Conservation (phyloP, 2,329 filamentous ascomycete genomes). For the Teratosphaeria zuluensis region DNA sequence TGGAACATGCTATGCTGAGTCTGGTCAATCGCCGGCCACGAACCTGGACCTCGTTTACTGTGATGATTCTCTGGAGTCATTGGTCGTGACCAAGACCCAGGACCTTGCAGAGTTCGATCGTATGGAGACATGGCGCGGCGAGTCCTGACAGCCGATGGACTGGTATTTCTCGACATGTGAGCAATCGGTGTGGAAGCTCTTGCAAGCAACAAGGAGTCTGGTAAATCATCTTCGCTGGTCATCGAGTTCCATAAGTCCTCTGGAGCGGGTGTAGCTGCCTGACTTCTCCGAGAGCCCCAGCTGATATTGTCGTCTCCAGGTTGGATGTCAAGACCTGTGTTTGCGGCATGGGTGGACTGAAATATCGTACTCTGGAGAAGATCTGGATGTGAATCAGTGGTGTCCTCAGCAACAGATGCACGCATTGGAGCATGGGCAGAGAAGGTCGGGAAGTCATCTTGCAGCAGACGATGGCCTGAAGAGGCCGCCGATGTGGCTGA, state of each 20-base stretch:
- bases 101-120: slow-evolving; percentile 12
- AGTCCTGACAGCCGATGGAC: slow-evolving; percentile 7
- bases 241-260: slow-evolving; percentile 26
- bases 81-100: slow-evolving; percentile 21
- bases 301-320: slow-evolving; percentile 29
- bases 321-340: slow-evolving; percentile 20
- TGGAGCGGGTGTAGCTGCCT: slow-evolving; percentile 9
- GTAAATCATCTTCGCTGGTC: slow-evolving; percentile 21
- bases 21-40: slow-evolving; percentile 17
- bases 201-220: slow-evolving; percentile 17
- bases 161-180: slow-evolving; percentile 10
- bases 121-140: slow-evolving; percentile 17
- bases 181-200: slow-evolving; percentile 6
- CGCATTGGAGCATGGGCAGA: not conserved
- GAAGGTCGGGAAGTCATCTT: not conserved
- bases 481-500: not conserved
- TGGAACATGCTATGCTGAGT: slow-evolving; percentile 12
- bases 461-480: not conserved
- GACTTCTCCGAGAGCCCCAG: slow-evolving; percentile 25
- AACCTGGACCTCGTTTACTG: slow-evolving; percentile 10
- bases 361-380: not conserved
- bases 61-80: slow-evolving; percentile 13
- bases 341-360: not conserved
- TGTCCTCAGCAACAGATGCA: not conserved
- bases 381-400: not conserved